phyloP scores from a whole-genome alignment of 306 rosid genomes.

The Citrullus amarus region DNA sequence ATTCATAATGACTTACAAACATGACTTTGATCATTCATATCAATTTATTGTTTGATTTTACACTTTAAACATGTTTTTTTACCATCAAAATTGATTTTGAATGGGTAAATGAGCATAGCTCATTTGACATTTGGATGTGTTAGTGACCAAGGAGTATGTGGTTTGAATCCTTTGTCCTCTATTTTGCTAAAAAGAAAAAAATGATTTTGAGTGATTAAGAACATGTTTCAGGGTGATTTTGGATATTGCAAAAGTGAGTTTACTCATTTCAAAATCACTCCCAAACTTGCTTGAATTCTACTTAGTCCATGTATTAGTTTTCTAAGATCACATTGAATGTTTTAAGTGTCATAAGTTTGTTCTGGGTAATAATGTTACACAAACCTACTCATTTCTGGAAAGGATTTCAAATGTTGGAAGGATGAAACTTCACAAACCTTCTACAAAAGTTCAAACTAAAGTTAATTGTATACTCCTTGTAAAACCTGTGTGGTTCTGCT shows the following conservation, averaged over 20 bases:
- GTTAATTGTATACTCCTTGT: not conserved
- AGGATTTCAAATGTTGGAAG: not conserved
- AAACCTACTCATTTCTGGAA: not conserved
- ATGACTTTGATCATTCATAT: too few species aligned
- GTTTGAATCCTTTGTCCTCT: too few species aligned
- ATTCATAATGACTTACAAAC: too few species aligned
- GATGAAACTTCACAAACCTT: not conserved
- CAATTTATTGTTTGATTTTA: not conserved
- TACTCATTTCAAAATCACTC: not conserved
- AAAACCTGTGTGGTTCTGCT: conserved; percentile 12
- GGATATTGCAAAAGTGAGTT: too few species aligned
- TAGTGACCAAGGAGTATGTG: too few species aligned
- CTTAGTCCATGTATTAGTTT: not conserved
- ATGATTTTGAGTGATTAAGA: not conserved
- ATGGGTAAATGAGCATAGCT: too few species aligned
- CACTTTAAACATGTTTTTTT: not conserved
- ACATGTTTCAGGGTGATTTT: not conserved
- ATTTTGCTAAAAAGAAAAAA: too few species aligned
- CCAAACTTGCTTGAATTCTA: not conserved
- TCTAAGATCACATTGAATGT: not conserved
- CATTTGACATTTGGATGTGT: too few species aligned
- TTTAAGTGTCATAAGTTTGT: not conserved
- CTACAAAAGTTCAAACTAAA: not conserved
- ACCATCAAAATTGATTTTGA: not conserved
- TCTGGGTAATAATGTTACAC: not conserved